Base-by-base conservation (phyloP, 768 basidiomycete species). In the Lactifluus echinatus region DNA sequence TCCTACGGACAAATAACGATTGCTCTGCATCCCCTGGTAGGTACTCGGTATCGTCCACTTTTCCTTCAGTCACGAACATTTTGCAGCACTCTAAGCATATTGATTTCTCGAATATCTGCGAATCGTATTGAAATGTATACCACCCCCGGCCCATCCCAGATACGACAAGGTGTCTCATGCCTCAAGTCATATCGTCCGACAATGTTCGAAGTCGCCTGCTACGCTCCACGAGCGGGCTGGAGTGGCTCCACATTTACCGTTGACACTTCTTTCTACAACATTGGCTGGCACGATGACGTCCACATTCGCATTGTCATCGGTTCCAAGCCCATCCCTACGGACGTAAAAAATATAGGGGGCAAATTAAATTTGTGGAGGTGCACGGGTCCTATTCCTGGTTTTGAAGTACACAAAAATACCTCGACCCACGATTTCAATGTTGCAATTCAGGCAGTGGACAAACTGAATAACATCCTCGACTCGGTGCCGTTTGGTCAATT, bases 301-400 rank as follows among this genome's bases (percentile, higher is more conserved):
- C 82, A 77, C 57, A 79, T 91, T 23, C 82, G 90, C 50, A 80
- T 93, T 61, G 81, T 91, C 63, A 75, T 93, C 61, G 89, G 85
- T 29, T 69, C 75, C 57, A 82, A 79, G 60, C 80, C 88, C 2
- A 76, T 92, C 24, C 74, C 75, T 33, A 92, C 90, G 0, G 77
- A 77, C 12, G 85, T 92, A 28, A 74, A 75, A 43, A 76, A 80
- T 63, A 65, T 84, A 0, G 72, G 74, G n/a, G 66, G 72, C 12
- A 66, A 73, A 0, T 75, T 75, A 54, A 80, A 79, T 31, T 71
- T 76, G 45, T 87, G 82, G 84, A 81, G 84, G 66, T 79, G 89
- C 50, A 76, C 80, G 50, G 84, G 83, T 1, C 66, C 72, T n/a
- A 78, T 79, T 0, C 87, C 87, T 5, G 71, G 77, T 24, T 75